Conservation (phyloP, 345 rosid genomes). For the Zanthoxylum bungeanum region DNA sequence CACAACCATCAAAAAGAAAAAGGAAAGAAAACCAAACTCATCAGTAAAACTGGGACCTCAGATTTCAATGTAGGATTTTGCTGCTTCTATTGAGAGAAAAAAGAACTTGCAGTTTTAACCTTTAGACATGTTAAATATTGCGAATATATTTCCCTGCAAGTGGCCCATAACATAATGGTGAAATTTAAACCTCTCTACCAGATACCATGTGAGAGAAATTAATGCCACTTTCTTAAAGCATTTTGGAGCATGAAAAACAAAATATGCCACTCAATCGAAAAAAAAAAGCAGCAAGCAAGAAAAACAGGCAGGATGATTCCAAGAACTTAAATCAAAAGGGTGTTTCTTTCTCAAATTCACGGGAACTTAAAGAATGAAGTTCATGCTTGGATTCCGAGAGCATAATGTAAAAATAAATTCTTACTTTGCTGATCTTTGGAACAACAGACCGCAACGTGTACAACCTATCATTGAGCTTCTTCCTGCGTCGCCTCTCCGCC, state of each 20-base stretch:
- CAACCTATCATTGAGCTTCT: slow-evolving; percentile 62
- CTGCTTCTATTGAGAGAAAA: background rate
- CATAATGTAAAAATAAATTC: slow-evolving; percentile 22
- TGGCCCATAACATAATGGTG: slow-evolving; percentile 22
- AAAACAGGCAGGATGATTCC: background rate
- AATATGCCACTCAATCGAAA: slow-evolving; percentile 13
- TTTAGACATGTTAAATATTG: background rate
- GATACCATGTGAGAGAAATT: slow-evolving; percentile 28
- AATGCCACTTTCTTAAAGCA: slow-evolving; percentile 25
- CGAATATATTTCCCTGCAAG: slow-evolving; percentile 10
- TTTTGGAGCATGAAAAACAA: slow-evolving; percentile 13
- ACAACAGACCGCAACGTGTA: slow-evolving; percentile 64
- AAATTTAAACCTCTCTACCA: slow-evolving; percentile 16
- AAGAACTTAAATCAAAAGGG: slow-evolving; percentile 10
- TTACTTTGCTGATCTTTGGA: slow-evolving; percentile 64
- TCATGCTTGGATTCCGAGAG: slow-evolving; percentile 21
- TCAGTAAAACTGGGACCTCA: background rate
- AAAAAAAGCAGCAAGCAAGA: slow-evolving; percentile 1
- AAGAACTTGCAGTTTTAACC: background rate
- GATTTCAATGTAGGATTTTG: background rate
- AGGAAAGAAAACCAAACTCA: background rate
- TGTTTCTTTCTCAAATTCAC: slow-evolving; percentile 20
- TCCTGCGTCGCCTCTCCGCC: slow-evolving; percentile 69
- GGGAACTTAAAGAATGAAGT: slow-evolving; percentile 6
- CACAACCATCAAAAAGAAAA: background rate